phyloP scores from a whole-genome alignment of 192 early-diverging fungal genomes.

The Coemansia sp. region DNA sequence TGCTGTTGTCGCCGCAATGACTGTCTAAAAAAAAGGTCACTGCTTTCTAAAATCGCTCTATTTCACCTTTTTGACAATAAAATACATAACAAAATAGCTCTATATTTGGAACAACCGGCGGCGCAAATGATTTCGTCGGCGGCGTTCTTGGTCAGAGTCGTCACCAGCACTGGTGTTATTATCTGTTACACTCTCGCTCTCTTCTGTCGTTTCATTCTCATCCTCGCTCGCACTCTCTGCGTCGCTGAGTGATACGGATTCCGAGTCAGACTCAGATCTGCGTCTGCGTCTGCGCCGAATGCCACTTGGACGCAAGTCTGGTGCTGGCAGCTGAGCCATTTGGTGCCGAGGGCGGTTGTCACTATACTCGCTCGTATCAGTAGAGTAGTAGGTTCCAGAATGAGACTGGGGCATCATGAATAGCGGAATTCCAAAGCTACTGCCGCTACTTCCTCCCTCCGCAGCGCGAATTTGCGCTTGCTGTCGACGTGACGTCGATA shows the following conservation, averaged over 20 bases:
- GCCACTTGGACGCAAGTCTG: background rate
- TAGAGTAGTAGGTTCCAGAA: background rate
- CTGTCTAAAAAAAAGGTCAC: background rate
- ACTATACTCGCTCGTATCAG: background rate
- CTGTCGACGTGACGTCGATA: conserved; percentile 35
- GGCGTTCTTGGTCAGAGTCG: background rate
- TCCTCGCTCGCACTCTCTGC: background rate
- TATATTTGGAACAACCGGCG: conserved; percentile 1
- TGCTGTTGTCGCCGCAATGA: background rate
- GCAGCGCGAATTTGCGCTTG: conserved; percentile 10
- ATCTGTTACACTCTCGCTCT: background rate
- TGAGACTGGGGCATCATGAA: conserved; percentile 36
- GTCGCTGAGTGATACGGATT: background rate
- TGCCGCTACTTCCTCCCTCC: conserved; percentile 1
- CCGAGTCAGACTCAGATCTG: background rate
- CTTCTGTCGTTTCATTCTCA: background rate
- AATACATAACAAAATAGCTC: background rate
- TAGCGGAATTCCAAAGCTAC: conserved; percentile 33
- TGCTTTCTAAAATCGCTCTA: background rate
- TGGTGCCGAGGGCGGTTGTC: background rate
- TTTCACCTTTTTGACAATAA: background rate
- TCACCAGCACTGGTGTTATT: background rate
- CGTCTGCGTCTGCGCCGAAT: background rate
- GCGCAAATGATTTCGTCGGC: background rate
- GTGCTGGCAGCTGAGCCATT: background rate